Base-by-base conservation (phyloP, 164 flowering plant genomes). In the Saururus chinensis region DNA sequence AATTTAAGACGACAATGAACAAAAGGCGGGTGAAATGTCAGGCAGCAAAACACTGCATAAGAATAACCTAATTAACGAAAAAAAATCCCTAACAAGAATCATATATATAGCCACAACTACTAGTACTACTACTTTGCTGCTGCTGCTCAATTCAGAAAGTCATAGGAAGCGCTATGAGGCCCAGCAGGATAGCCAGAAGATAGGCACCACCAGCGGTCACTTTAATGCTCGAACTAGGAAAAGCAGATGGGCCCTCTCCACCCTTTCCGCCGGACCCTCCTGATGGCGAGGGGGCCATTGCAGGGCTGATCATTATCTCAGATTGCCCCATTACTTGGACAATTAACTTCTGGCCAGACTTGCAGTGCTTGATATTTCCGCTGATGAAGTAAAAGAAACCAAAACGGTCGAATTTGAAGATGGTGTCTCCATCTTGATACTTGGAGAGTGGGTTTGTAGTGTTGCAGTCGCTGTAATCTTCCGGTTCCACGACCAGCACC, bases 331-430 rank as follows among this genome's bases (percentile, higher is more conserved):
- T 73, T 9, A 84, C 86, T 8, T 76, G 70, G 12, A 81, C 65
- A 9, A 78, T 64, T 59, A 84, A 13, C 59, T 60, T 80, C 70
- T 83, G 84, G 2, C 85, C 85, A 4, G 68, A 56, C 26, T 53
- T 22, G 71, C 88, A 83, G 64, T 77, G 79, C 22, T 55, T 78
- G 4, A 74, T 63, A 26, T 63, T 24, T 19, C 90, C 90, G 51
- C 77, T 78, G 55, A 83, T 73, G 83, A 85, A 83, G 66, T 73
- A 85, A 71, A 83, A 81, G 49, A 69, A 70, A 0, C 87, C 87
- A 21, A 77, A 75, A 8, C 72, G 80, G 59, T 79, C 71, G 51
- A 85, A 73, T 49, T 58, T 60, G 59, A 75, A 75, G 16, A 64
- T 23, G 0, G 87, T 78, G 53, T 72, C 62, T 10, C 86, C 85